Base-by-base conservation (phyloP, 2,329 filamentous ascomycete genomes). In the Pseudonectria foliicola region DNA sequence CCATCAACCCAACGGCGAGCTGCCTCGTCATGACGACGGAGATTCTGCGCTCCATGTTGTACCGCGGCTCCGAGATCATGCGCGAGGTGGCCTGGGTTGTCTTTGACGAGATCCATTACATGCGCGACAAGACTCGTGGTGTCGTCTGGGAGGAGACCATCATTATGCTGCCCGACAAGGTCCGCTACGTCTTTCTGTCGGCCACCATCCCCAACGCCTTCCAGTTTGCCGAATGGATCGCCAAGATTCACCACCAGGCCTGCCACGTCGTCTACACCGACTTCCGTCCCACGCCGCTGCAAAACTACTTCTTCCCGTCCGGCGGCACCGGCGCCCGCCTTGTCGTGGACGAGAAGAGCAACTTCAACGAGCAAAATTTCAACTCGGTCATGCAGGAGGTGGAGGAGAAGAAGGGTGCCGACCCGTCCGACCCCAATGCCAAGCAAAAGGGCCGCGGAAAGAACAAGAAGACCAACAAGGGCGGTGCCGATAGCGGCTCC, bases 81-180 rank as follows among this genome's bases (percentile, higher is more conserved):
- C 87, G 92, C 48, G 92, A 98, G 67, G 93, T 98, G 2, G 89
- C 85, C 11, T 98, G 92, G 92, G 93, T 98, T 2, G 71, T 98
- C 3, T 98, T 98, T 52, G 92, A 98, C 62, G 92, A 98, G 62
- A 94, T 98, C 43, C 92, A 98, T 63, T 98, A 98, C 64, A 82
- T 98, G 79, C 80, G 92, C 54, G 92, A 98, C 63, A 93, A 93
- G 63, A 75, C 79, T 33, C 77, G 92, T 63, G 92, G 92, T 68
- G 92, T 98, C 1, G 92, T 98, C 3, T 98, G 92, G 92, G 92
- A 98, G 61, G 92, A 98, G 68, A 96, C 92, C 26, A 96, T 98
- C 56, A 98, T 98, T 54, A 73, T 98, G 48, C 72, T 98, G 21
- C 92, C 92, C 4, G 92, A 98, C 69, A 96, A 98, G 73, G 93